Evolutionary conservation across 192 early-diverging fungal species (phyloP).

Genomic region (Gonapodya sp.): DNA sequence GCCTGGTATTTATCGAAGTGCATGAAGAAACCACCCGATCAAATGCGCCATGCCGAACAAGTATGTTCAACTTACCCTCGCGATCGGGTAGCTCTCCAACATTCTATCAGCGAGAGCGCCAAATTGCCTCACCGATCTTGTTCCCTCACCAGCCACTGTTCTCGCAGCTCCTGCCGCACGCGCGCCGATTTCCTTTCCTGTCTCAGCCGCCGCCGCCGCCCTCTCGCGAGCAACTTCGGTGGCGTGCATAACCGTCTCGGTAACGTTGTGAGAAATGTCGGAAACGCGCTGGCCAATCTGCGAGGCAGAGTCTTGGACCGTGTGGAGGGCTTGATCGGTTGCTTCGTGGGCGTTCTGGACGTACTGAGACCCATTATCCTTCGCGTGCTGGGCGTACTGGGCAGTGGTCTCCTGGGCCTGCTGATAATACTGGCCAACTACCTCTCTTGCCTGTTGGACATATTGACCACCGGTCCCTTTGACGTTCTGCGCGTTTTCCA

Average conservation of each 20-base stretch:
- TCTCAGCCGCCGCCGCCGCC: background rate
- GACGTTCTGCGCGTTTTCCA: too few relatives aligned
- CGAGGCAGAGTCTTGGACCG: background rate
- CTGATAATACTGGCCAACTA: too few relatives aligned
- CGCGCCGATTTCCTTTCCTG: background rate
- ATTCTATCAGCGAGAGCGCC: background rate
- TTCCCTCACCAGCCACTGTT: background rate
- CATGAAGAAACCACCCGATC: too few relatives aligned
- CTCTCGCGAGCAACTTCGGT: background rate
- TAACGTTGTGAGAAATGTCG: background rate
- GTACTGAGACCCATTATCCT: too few relatives aligned
- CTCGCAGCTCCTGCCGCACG: background rate
- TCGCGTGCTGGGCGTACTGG: too few relatives aligned
- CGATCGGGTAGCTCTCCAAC: background rate
- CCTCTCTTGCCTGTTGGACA: too few relatives aligned
- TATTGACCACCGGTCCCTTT: too few relatives aligned
- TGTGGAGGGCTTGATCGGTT: too few relatives aligned
- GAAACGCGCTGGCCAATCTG: background rate
- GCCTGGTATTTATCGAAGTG: too few relatives aligned
- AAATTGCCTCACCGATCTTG: background rate
- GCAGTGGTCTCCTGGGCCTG: too few relatives aligned
- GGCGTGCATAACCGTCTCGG: background rate
- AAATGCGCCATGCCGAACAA: background rate
- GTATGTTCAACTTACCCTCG: background rate
- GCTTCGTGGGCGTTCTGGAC: too few relatives aligned